Conservation (phyloP, 1,139 yeast genomes). For the Kodamaea fungicola region DNA sequence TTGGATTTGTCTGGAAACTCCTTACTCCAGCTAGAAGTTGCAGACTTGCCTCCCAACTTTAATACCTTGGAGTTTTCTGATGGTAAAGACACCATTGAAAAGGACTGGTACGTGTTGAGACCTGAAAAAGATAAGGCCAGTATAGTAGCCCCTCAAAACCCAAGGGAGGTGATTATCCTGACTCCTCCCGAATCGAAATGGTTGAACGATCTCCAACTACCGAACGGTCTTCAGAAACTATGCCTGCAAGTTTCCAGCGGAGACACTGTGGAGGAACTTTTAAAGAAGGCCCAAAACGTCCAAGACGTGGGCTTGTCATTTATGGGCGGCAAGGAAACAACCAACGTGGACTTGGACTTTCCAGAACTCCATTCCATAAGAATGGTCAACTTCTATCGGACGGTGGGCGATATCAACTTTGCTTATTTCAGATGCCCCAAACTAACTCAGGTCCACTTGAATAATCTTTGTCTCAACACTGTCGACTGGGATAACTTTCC, state of each 20-base stretch:
- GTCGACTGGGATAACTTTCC: not conserved
- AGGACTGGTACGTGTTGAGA: not conserved
- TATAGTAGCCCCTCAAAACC: not conserved
- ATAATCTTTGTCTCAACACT: not conserved
- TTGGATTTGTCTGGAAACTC: not conserved
- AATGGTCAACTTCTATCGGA: not conserved
- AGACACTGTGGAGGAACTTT: not conserved
- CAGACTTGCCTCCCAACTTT: not conserved
- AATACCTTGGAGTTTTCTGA: not conserved
- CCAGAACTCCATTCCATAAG: not conserved
- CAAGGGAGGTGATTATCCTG: not conserved
- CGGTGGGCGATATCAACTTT: not conserved
- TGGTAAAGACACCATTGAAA: not conserved
- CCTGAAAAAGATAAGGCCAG: not conserved
- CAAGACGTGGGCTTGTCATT: not conserved
- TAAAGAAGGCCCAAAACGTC: not conserved
- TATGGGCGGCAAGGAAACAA: not conserved
- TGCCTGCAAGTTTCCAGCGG: not conserved
- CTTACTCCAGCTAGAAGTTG: not conserved
- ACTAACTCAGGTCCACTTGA: not conserved
- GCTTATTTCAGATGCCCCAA: not conserved
- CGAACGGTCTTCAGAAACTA: not conserved
- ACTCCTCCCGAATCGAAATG: not conserved
- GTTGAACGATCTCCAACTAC: not conserved
- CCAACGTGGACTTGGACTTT: not conserved